Percentiles rank a stretch among this genome's conserved stretches.
Evolutionary conservation across 768 basidiomycete species (phyloP).

Genomic region (Trametes sanguinea): DNA sequence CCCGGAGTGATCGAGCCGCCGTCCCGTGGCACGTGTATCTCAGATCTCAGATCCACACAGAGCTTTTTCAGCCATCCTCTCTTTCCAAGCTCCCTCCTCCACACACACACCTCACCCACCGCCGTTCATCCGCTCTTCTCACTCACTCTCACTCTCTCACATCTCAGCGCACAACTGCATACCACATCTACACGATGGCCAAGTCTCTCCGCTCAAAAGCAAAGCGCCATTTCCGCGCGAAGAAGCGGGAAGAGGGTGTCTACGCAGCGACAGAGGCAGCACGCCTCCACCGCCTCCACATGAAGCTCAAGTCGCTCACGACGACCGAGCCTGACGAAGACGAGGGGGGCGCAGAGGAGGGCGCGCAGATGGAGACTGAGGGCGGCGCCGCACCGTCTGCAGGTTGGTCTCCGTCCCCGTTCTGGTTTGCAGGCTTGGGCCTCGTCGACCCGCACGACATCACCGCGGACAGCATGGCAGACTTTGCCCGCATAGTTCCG

Average conservation of each 20-base stretch:
- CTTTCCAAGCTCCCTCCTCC: neutral
- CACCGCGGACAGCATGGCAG: constrained; percentile 48
- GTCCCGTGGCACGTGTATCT: constrained; percentile 13
- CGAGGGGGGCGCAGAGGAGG: constrained; percentile 31
- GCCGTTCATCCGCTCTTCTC: neutral
- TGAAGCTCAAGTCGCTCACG: constrained; percentile 57
- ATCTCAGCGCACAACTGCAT: neutral
- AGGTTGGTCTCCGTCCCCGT: constrained; percentile 62
- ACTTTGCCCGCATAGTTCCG: constrained; percentile 6
- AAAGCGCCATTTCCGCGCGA: constrained; percentile 75
- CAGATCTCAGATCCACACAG: constrained; percentile 8
- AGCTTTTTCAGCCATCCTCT: constrained; percentile 13
- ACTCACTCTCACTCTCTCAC: neutral
- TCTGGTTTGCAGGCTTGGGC: constrained; percentile 38
- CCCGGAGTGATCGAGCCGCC: constrained; percentile 13
- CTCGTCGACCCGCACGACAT: constrained; percentile 61
- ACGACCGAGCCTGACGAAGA: constrained; percentile 41
- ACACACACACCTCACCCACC: neutral
- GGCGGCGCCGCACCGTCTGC: constrained; percentile 35
- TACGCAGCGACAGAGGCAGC: constrained; percentile 81
- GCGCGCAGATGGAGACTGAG: constrained; percentile 19
- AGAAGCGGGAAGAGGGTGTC: constrained; percentile 72
- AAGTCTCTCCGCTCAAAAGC: constrained; percentile 83
- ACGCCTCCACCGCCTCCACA: constrained; percentile 68
- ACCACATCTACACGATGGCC: constrained; percentile 53